Evolutionary conservation across 2,329 filamentous ascomycete species (phyloP).

Genomic region (Thyridium curvatum): DNA sequence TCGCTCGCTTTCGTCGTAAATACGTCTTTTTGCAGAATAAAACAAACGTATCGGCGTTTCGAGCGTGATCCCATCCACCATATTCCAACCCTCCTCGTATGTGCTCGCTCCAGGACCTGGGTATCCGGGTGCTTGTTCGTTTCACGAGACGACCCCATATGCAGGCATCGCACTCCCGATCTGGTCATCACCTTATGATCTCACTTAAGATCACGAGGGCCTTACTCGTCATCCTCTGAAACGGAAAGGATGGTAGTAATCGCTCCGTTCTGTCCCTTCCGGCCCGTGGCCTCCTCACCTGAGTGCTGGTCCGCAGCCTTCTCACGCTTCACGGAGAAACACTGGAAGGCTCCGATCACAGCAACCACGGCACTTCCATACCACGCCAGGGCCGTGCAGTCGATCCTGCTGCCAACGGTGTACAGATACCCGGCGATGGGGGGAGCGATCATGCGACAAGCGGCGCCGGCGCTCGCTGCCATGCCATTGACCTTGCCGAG

Average conservation of each 20-base stretch:
- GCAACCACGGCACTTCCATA: slow-evolving; percentile 55
- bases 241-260: neutral
- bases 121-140: too few species aligned
- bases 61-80: too few species aligned
- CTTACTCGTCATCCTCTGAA: neutral
- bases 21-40: too few species aligned
- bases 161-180: too few species aligned
- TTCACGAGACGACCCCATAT: too few species aligned
- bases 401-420: slow-evolving; percentile 48
- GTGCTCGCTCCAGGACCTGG: too few species aligned
- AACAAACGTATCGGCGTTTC: too few species aligned
- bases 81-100: too few species aligned
- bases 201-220: neutral
- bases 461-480: slow-evolving; percentile 58
- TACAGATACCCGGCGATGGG: slow-evolving; percentile 60
- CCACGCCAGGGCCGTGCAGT: slow-evolving; percentile 58
- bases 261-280: too few species aligned
- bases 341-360: slow-evolving; percentile 50
- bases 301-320: slow-evolving; percentile 5
- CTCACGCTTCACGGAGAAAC: slow-evolving; percentile 43
- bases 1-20: too few species aligned
- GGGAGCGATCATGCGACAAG: slow-evolving; percentile 61
- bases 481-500: slow-evolving; percentile 61
- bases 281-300: slow-evolving; percentile 1
- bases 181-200: neutral